These are phyloP conservation scores for Candolleomyces aberdarensis DNA, from an alignment of 768 basidiomycete genomes.

Conservation along the genomic window DNA sequence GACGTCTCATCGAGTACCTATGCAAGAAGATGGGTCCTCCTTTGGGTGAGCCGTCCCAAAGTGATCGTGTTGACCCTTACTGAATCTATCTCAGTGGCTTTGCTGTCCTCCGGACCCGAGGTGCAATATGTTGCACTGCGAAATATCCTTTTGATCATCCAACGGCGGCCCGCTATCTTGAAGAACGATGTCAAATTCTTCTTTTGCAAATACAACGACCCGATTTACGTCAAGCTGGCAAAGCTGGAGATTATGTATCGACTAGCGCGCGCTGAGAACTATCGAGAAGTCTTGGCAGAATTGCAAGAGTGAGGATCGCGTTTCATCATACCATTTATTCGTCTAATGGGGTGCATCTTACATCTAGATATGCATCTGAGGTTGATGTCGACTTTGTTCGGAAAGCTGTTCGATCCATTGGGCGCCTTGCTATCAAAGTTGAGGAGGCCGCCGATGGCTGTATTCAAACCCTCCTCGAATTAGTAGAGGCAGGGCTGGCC, in stretches of 20 bases:
- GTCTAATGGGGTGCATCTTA: background rate
- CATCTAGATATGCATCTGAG: conserved; percentile 87
- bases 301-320: conserved; percentile 74
- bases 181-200: conserved; percentile 99
- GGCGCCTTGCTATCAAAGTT: conserved; percentile 97
- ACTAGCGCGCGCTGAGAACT: conserved; percentile 91
- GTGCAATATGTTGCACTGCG: conserved; percentile 97
- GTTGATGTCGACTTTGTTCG: conserved; percentile 98
- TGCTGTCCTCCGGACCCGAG: conserved; percentile 95
- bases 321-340: background rate
- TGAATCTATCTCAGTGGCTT: conserved; percentile 58
- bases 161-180: conserved; percentile 86
- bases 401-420: conserved; percentile 96
- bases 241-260: conserved; percentile 99
- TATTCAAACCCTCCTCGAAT: conserved; percentile 78
- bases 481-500: conserved; percentile 90
- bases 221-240: conserved; percentile 97
- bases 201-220: conserved; percentile 99
- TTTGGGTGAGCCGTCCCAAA: conserved; percentile 53
- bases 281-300: conserved; percentile 88
- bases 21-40: conserved; percentile 99
- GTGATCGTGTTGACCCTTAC: background rate
- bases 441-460: conserved; percentile 84
- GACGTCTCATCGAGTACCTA: conserved; percentile 79
- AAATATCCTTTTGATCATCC: conserved; percentile 96